phyloP scores from a whole-genome alignment of 192 early-diverging fungal genomes.

The Lobosporangium transversale region DNA sequence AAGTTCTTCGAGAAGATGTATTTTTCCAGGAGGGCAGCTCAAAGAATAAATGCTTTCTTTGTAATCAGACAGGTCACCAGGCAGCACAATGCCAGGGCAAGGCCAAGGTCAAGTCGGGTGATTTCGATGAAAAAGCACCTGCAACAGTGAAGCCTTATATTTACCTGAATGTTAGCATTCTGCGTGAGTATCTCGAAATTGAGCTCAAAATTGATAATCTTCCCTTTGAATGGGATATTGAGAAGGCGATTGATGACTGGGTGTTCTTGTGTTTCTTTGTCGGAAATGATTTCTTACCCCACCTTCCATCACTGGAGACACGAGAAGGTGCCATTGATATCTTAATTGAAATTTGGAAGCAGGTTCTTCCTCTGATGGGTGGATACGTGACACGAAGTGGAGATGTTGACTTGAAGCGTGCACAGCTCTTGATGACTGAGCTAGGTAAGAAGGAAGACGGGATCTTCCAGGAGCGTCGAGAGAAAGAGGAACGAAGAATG shows the following conservation, averaged over 20 bases:
- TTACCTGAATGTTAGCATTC: constrained; percentile 80
- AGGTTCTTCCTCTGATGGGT: constrained; percentile 73
- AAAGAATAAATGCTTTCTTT: constrained; percentile 72
- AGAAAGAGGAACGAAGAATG: constrained; percentile 59
- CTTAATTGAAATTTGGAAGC: constrained; percentile 91
- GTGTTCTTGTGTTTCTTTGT: constrained; percentile 98
- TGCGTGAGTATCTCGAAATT: constrained; percentile 92
- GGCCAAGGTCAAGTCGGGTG: constrained; percentile 58
- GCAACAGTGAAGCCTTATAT: constrained; percentile 74
- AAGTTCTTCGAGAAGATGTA: constrained; percentile 95
- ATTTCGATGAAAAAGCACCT: constrained; percentile 61
- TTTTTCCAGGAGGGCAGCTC: constrained; percentile 78
- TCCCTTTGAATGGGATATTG: constrained; percentile 86
- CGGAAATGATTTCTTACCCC: constrained; percentile 94
- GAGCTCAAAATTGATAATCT: constrained; percentile 78
- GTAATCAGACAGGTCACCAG: constrained; percentile 71
- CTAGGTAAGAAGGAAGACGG: constrained; percentile 87
- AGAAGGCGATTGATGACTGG: constrained; percentile 96
- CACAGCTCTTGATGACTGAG: constrained; percentile 83
- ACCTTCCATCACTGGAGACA: constrained; percentile 93
- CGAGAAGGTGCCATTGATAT: constrained; percentile 93
- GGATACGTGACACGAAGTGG: constrained; percentile 91
- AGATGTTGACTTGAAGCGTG: constrained; percentile 74
- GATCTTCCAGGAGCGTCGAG: constrained; percentile 75
- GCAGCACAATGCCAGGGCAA: constrained; percentile 72